Evolutionary conservation across 805 yeast species (phyloP), one percentile per base, ranked within the genome.

Genomic region (Wickerhamomyces chambardii): DNA sequence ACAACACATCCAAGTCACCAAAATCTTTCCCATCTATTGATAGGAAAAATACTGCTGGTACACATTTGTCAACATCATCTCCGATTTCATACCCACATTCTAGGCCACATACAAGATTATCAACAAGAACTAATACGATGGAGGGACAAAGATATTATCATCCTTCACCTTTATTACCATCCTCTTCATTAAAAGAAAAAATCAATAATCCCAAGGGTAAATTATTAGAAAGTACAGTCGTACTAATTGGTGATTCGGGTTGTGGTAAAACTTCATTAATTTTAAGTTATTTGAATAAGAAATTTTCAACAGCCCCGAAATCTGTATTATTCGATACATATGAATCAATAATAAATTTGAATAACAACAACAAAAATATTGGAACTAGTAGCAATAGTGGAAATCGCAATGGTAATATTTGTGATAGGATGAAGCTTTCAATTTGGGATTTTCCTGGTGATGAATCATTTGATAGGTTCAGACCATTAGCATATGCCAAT

Each of bases 391-490:
- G n/a, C n/a, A n/a, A n/a, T n/a, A n/a, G 32, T 1, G 36, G 45
- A 6, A 36, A 36, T 15, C 38, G 47, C 15, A 35, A 42, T 25
- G 28, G 34, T 15, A 15, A 28, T 9, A 48, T n/a, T n/a, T n/a
- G 46, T 33, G 58, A 51, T 3, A 24, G 50, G 30, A 50, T 61
- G 37, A 57, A 55, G 25, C 42, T 51, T 31, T 44, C 42, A 28
- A 56, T 64, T n/a, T 64, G 68, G 67, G 69, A 64, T 50, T 55
- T 64, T 32, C 64, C 64, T 5, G 66, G 66, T 11, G 51, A 51
- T 37, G 57, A 58, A 17, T 49, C 43, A 32, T 58, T 50, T 55
- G 69, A 64, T 46, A 51, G 69, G 32, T 51, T 64, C 37, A 48
- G 69, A 43, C 70, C 70, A 4, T 56, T 61, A 48, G 59, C 56